These are phyloP conservation scores for Dendrostoma leiphaemia DNA, from an alignment of 2,329 filamentous ascomycete genomes.

Conservation along the genomic window DNA sequence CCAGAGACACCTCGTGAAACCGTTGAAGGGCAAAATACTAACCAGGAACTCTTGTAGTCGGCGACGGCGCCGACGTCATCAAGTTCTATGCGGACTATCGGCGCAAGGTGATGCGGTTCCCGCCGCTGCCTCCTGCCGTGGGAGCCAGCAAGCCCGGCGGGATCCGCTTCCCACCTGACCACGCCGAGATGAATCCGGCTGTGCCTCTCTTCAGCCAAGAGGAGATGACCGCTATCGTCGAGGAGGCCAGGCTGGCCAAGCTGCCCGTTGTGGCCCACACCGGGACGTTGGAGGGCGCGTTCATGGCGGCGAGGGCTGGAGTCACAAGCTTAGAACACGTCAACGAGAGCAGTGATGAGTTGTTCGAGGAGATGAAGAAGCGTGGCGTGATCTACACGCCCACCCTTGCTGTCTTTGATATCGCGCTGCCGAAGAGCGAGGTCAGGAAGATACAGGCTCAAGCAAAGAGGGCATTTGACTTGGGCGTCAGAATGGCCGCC, in stretches of 20 bases:
- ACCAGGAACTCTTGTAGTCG: too few species aligned
- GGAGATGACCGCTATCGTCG: conserved; percentile 49
- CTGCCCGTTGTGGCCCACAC: conserved; percentile 44
- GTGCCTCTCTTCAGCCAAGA: conserved; percentile 44
- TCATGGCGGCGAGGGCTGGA: conserved; percentile 45
- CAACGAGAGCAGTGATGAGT: conserved; percentile 34
- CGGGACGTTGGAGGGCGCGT: conserved; percentile 37
- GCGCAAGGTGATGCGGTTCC: conserved; percentile 41
- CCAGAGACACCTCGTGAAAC: too few species aligned
- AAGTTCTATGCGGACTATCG: conserved; percentile 51
- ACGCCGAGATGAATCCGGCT: conserved; percentile 35
- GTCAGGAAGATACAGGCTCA: conserved; percentile 28
- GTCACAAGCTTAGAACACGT: conserved; percentile 49
- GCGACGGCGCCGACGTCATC: conserved; percentile 48
- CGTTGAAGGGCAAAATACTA: too few species aligned
- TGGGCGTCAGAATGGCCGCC: conserved; percentile 47
- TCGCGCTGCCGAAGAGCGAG: conserved; percentile 20
- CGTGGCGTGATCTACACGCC: conserved; percentile 50
- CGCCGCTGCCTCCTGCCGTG: conserved; percentile 30
- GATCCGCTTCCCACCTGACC: conserved; percentile 34
- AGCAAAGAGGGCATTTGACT: conserved; percentile 42
- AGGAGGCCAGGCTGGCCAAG: conserved; percentile 40
- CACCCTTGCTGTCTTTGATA: conserved; percentile 46
- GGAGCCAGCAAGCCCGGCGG: conserved; percentile 1
- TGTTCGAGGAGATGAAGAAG: conserved; percentile 42